Evolutionary conservation across 495 filamentous ascomycete species (phyloP).

Genomic region (Niebla homalea): DNA sequence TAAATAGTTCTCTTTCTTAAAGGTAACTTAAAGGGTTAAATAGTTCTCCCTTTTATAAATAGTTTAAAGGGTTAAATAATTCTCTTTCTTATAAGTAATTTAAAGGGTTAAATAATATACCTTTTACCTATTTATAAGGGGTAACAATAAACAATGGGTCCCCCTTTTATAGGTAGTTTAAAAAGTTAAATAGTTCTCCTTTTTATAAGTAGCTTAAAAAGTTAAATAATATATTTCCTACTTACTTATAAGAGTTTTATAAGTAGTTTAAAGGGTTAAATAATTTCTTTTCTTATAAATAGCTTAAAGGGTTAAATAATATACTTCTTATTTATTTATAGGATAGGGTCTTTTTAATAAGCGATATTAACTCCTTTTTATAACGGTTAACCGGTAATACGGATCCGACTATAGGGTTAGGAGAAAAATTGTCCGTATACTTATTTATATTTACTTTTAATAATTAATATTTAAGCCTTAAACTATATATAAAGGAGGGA

Average conservation of each 20-base stretch:
- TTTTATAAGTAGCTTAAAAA: too few species aligned
- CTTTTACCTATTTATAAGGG: too few species aligned
- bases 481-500: too few species aligned
- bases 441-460: background rate
- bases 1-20: background rate
- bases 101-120: too few species aligned
- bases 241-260: background rate
- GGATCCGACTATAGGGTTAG: too few species aligned
- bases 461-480: too few species aligned
- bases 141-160: too few species aligned
- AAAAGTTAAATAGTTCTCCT: too few species aligned
- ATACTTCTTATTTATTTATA: background rate
- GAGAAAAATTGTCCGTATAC: background rate
- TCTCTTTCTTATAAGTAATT: background rate
- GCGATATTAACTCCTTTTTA: too few species aligned
- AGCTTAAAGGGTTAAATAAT: background rate
- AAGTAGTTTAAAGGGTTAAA: background rate
- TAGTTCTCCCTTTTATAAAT: background rate
- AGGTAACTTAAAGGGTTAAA: background rate
- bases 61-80: background rate
- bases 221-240: background rate
- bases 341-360: too few species aligned
- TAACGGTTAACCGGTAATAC: too few species aligned
- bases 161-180: too few species aligned
- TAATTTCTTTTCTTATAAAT: background rate